phyloP scores from a whole-genome alignment of 2,329 filamentous ascomycete genomes.

The Diaporthe sp. region DNA sequence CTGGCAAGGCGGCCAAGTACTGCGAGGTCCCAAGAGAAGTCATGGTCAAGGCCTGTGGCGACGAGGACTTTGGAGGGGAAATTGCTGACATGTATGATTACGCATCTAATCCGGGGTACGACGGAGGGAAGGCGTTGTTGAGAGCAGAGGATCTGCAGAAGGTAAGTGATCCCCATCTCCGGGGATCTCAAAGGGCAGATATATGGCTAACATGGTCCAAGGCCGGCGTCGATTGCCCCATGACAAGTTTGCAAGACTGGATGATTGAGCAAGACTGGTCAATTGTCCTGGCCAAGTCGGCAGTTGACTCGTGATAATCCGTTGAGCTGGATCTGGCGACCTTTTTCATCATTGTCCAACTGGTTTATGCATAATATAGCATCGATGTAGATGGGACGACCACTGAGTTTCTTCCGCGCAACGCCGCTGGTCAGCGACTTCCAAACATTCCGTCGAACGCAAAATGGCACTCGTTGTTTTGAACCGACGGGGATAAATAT shows the following conservation, averaged over 20 bases:
- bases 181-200: neutral
- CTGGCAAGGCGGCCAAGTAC: constrained; percentile 53
- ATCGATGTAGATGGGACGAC: too few species aligned
- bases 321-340: too few species aligned
- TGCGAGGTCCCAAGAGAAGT: constrained; percentile 57
- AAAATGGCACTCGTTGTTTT: too few species aligned
- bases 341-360: too few species aligned
- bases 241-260: constrained; percentile 57
- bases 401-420: too few species aligned
- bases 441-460: too few species aligned
- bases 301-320: neutral
- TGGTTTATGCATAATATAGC: too few species aligned
- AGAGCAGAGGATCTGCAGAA: constrained; percentile 59
- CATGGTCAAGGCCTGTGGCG: constrained; percentile 55
- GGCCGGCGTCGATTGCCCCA: constrained; percentile 61
- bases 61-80: constrained; percentile 60
- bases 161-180: constrained; percentile 49
- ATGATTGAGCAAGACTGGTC: constrained; percentile 54
- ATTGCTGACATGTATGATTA: constrained; percentile 63
- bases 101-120: constrained; percentile 62
- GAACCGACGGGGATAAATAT: too few species aligned
- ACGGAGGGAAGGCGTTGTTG: constrained; percentile 60
- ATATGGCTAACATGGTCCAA: constrained; percentile 40
- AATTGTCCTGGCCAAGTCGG: neutral
- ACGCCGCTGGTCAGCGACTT: too few species aligned